These are phyloP conservation scores for Fusarium sp. DNA, from an alignment of 2,329 filamentous ascomycete species.

Conservation along the genomic window DNA sequence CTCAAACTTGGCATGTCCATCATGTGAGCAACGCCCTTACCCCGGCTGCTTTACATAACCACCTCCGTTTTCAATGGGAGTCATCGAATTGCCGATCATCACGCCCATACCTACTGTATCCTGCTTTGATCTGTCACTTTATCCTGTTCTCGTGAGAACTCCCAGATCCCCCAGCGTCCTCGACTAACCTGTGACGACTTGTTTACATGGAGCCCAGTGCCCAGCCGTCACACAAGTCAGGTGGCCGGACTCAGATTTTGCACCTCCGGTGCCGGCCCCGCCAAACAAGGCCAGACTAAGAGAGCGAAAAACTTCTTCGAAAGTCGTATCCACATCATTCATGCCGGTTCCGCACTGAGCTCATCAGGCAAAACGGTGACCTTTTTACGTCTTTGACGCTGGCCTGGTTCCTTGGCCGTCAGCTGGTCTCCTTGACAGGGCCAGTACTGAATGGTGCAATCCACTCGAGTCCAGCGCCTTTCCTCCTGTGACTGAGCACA, in stretches of 20 bases:
- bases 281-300: conserved; percentile 31
- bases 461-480: background rate
- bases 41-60: conserved; percentile 11
- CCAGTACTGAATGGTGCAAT: conserved; percentile 23
- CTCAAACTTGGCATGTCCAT: conserved; percentile 11
- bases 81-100: conserved; percentile 3
- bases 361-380: conserved; percentile 29
- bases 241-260: background rate
- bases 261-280: conserved; percentile 30
- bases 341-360: conserved; percentile 23
- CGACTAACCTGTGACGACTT: background rate
- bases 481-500: conserved; percentile 24
- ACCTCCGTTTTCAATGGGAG: background rate
- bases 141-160: background rate
- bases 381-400: conserved; percentile 31
- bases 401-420: background rate
- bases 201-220: background rate
- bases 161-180: background rate
- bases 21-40: conserved; percentile 1
- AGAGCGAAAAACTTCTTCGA: background rate
- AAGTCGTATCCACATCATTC: background rate
- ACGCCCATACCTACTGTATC: background rate
- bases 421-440: conserved; percentile 4
- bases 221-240: background rate
- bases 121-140: conserved; percentile 2